Evolutionary conservation across 2,329 filamentous ascomycete species (phyloP), one percentile per base, ranked within the genome.

Genomic region (Stachybotrys chartarum): DNA sequence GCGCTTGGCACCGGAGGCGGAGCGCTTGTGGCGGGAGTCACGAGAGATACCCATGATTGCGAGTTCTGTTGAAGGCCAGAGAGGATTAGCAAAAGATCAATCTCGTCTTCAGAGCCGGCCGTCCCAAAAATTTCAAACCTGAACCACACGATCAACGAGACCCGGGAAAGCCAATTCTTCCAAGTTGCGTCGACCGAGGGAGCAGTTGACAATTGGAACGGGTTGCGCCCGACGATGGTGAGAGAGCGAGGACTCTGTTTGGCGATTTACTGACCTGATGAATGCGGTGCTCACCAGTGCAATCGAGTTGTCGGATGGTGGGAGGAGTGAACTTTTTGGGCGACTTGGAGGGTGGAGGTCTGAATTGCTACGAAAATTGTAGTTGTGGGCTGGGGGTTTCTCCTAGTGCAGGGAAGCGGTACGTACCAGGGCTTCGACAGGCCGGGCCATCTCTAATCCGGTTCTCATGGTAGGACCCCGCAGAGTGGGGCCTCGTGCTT

Each of bases 1-100:
- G 78, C 89, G 87, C 89, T 99, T 99, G 75, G 95, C 94, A 85
- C 94, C 95, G 78, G 95, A 90, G 79, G 93, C 92, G 80, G 91
- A 92, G 83, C 94, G 92, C 90, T 99, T 99, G 88, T 99, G 94
- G 84, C 94, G 91, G 78, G 91, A 96, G 83, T 97, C 93, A 84
- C 94, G 90, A 81, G 93, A 97, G 84, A 99, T 97, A 99, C 94
- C 90, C 89, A 93, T 93, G 82, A 87, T 90, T 88, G 86, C 86
- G 80, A 81, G 82, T 81, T 82, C 82, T 87, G 76, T 64, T 70
- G 65, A 55, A 42, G 35, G 58, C 59, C 57, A 51, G 61, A 58
- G 50, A 57, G 6, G 56, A 60, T 68, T 57, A 63, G 61, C 58
- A 48, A 42, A 42, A 24, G 24, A 24, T 24, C 24, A 24, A 24